Evolutionary conservation across 345 rosid genomes (phyloP), one percentile per base, ranked within the genome.

Genomic region (Populus alba): DNA sequence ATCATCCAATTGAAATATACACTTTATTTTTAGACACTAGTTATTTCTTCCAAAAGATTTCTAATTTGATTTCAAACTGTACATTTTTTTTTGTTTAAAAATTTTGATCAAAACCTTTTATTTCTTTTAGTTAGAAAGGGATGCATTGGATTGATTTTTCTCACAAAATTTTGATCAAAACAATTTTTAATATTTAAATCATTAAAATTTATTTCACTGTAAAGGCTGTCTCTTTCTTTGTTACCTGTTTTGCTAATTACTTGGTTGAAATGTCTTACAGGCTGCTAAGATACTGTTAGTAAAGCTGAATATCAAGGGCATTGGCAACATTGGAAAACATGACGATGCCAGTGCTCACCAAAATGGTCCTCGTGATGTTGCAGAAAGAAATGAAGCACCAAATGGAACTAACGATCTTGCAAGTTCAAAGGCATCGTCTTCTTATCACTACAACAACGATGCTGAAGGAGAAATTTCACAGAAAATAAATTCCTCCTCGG

Each of bases 271-370:
- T 77, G 76, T 73, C 37, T 47, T 74, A 70, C 74, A 95, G 98
- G 92, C 90, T 75, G 94, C 85, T 82, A 92, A 89, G 82, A 74
- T 33, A 33, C 37, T 87, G 79, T 81, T 91, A 76, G 89, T 85
- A 49, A 95, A 89, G 82, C 86, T 91, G 78, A 87, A 90, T 49
- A 78, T 91, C 47, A 77, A 88, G 76, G 83, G 83, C 79, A 79
- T 72, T 43, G 80, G 78, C 41, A 80, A 38, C 76, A 73, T 22
- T 31, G 77, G 73, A 76, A 83, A 77, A 66, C 82, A 84, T 77
- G 84, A 80, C 76, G 80, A 71, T 72, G 75, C 63, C 66, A 31
- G 70, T 37, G 51, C 75, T 55, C 80, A 75, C 61, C 71, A 53
- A 66, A 74, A 83, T 66, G 75, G 66, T 51, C 77, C 49, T 23